Evolutionary conservation across 768 basidiomycete genomes (phyloP), one percentile per base, ranked within the genome.

Genomic region (Chalciporus piperatus): DNA sequence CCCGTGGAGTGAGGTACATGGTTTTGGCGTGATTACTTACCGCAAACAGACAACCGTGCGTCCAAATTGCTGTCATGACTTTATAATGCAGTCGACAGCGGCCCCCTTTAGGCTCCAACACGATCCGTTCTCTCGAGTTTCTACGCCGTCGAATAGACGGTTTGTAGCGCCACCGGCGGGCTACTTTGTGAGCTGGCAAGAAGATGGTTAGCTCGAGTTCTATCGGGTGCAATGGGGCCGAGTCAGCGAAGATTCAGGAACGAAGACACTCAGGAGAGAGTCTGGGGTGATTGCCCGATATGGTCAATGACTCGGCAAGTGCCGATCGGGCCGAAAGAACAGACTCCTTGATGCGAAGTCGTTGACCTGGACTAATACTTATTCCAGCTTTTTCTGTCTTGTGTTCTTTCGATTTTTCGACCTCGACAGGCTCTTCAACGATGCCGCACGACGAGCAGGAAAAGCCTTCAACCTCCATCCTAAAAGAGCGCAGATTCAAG

Each of bases 401-500:
- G 33, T 45, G 27, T 27, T 44, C 48, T 41, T 47, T 37, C 20
- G 22, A 25, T 23, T 50, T 59, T 57, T 51, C 43, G 46, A 50
- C 47, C 52, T 52, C 50, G 33, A 30, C 48, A 54, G 40, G 9
- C 50, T 41, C 51, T 12, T 19, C 11, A 38, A 49, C 27, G 40
- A 70, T 70, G 70, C 60, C 70, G 2, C 70, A 71, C 11, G 70
- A 72, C 1, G 47, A 45, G 1, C 77, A 78, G 51, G 76, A 79
- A 46, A 78, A 80, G 52, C 63, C 71, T 12, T 65, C 78, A 0
- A 61, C 80, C 0, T 70, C 76, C 23, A 78, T 83, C 2, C 74
- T 87, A 51, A 92, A 89, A 69, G 89, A 92, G 61, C 77, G 90
- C 48, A 80, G 90, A 47, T 92, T 92, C 76, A 92, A 92, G 74